Evolutionary conservation across 2,329 filamentous ascomycete genomes (phyloP).

Genomic region (Phyllosticta citrichinensis): DNA sequence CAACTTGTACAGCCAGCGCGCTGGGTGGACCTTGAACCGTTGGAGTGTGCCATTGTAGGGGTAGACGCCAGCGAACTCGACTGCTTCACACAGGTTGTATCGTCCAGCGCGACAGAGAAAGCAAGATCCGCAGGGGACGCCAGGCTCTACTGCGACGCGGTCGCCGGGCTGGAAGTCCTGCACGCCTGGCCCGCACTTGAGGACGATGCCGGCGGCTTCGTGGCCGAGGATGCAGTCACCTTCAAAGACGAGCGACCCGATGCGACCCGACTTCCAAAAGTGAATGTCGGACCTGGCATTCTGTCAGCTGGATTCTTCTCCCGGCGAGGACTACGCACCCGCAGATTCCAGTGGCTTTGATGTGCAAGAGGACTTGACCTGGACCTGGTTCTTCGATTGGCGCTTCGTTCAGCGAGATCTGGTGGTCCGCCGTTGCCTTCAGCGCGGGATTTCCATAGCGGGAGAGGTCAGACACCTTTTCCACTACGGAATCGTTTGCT

Average conservation of each 20-base stretch:
- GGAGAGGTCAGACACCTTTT: not conserved
- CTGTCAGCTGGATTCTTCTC: not conserved
- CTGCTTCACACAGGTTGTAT: conserved; percentile 55
- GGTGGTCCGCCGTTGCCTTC: conserved; percentile 51
- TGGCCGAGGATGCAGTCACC: conserved; percentile 57
- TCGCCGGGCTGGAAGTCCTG: conserved; percentile 45
- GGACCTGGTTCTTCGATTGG: conserved; percentile 44
- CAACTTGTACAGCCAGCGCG: conserved; percentile 42
- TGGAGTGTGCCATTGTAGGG: conserved; percentile 52
- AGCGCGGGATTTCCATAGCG: conserved; percentile 42
- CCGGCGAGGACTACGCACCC: conserved; percentile 34
- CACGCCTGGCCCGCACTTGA: conserved; percentile 48
- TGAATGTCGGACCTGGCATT: conserved; percentile 51
- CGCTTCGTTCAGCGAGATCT: conserved; percentile 46
- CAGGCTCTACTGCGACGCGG: conserved; percentile 56
- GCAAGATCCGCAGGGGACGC: conserved; percentile 52
- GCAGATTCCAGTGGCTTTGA: conserved; percentile 55
- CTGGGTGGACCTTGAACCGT: conserved; percentile 51
- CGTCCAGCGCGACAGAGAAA: conserved; percentile 50
- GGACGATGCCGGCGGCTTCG: conserved; percentile 51
- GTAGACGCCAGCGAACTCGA: conserved; percentile 52
- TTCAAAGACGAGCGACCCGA: conserved; percentile 52
- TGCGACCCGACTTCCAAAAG: conserved; percentile 56
- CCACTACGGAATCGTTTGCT: not conserved
- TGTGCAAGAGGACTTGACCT: conserved; percentile 50